A percentile compares a stretch with the other conserved stretches of the same genome.
Conservation (phyloP, 805 yeast genomes). For the Yarrowia phangngaensis region DNA sequence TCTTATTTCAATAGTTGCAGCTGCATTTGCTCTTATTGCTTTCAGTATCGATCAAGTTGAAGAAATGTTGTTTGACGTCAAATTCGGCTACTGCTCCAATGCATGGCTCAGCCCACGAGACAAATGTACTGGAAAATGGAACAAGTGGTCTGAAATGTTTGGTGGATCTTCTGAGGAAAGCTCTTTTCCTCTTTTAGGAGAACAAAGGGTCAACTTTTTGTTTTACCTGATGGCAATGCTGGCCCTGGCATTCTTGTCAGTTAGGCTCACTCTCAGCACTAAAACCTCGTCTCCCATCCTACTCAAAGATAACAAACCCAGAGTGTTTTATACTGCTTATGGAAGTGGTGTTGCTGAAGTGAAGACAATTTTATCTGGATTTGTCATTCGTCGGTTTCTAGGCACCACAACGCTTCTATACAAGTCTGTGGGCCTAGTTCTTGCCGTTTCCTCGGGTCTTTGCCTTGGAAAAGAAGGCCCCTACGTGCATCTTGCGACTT, state of each 20-base stretch:
- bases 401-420: constrained; percentile 51
- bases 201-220: constrained; percentile 31
- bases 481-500: constrained; percentile 56
- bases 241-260: constrained; percentile 46
- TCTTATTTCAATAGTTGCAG: constrained; percentile 47
- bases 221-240: constrained; percentile 44
- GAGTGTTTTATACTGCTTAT: constrained; percentile 48
- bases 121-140: constrained; percentile 44
- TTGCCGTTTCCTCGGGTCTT: constrained; percentile 57
- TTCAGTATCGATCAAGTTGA: constrained; percentile 49
- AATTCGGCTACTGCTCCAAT: constrained; percentile 50
- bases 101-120: constrained; percentile 41
- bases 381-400: constrained; percentile 51
- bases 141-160: constrained; percentile 43
- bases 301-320: constrained; percentile 24
- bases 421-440: constrained; percentile 48
- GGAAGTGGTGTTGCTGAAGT: constrained; percentile 65
- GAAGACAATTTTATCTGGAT: constrained; percentile 56
- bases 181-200: constrained; percentile 1
- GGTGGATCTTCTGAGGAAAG: constrained; percentile 8
- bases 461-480: constrained; percentile 61
- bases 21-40: constrained; percentile 49
- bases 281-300: constrained; percentile 41
- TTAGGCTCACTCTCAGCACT: constrained; percentile 47
- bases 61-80: constrained; percentile 48